Conservation (phyloP, 805 yeast genomes). For the Tanozyma kutaoensis region DNA sequence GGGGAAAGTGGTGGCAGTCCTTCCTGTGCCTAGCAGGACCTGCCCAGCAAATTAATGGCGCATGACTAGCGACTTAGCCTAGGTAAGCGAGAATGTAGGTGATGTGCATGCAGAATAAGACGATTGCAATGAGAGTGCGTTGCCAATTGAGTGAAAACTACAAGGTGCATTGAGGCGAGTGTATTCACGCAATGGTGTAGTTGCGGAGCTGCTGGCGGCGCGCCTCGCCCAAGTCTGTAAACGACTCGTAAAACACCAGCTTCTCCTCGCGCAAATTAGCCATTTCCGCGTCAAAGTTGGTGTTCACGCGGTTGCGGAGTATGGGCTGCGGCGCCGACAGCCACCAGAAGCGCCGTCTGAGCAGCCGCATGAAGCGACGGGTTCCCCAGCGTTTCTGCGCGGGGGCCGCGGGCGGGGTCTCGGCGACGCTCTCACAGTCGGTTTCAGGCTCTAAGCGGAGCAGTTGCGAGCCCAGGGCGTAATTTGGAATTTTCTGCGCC, state of each 20-base stretch:
- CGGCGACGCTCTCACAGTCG: no score
- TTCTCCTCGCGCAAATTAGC: not conserved
- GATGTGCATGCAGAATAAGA: not conserved
- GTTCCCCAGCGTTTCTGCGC: no score
- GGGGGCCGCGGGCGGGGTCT: not conserved
- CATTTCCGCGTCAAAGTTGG: not conserved
- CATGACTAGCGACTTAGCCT: not conserved
- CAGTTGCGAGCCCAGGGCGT: no score
- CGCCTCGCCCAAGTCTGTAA: not conserved
- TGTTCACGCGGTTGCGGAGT: not conserved
- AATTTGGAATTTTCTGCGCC: no score
- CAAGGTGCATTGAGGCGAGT: not conserved
- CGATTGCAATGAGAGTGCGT: not conserved
- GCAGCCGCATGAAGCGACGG: no score
- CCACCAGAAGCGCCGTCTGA: no score
- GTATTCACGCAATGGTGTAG: not conserved
- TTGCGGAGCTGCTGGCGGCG: not conserved
- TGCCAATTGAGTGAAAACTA: not conserved
- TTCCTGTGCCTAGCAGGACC: not conserved
- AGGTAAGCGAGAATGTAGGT: not conserved
- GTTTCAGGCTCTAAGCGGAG: no score
- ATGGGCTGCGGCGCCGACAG: not conserved
- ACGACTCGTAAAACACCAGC: not conserved
- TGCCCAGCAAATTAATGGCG: not conserved
- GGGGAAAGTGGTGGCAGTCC: not conserved